These are phyloP conservation scores for Gloeophyllum trabeum DNA, from an alignment of 768 basidiomycete species.

Conservation along the genomic window DNA sequence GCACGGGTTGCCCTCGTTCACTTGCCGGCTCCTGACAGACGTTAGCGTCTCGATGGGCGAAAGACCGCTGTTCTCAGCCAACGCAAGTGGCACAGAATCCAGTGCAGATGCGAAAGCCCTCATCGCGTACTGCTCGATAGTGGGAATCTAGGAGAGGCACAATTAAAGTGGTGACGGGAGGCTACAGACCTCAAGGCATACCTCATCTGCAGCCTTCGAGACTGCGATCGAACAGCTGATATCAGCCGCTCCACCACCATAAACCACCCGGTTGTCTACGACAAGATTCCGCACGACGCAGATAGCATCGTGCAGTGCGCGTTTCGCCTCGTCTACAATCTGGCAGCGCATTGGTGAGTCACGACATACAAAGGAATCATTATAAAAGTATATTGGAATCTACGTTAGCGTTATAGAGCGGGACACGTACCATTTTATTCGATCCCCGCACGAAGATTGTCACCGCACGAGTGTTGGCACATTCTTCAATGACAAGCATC, in stretches of 20 bases:
- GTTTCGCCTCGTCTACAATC: slow-evolving; percentile 99
- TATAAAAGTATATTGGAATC: too few relatives aligned
- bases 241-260: slow-evolving; percentile 96
- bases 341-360: slow-evolving; percentile 18
- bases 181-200: slow-evolving; percentile 19
- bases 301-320: slow-evolving; percentile 94
- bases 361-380: not conserved
- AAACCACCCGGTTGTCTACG: slow-evolving; percentile 92
- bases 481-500: slow-evolving; percentile 99
- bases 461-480: slow-evolving; percentile 92
- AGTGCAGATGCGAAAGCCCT: slow-evolving; percentile 95
- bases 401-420: not conserved
- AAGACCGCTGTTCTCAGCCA: slow-evolving; percentile 96
- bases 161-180: too few relatives aligned
- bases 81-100: slow-evolving; percentile 89
- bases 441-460: slow-evolving; percentile 96
- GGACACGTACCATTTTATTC: slow-evolving; percentile 90
- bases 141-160: slow-evolving; percentile 53
- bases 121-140: slow-evolving; percentile 99
- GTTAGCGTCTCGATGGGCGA: slow-evolving; percentile 96
- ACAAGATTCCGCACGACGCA: slow-evolving; percentile 95
- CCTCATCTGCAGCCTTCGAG: slow-evolving; percentile 89
- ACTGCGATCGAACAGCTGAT: slow-evolving; percentile 94
- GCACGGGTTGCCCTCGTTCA: slow-evolving; percentile 71
- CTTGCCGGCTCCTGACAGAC: slow-evolving; percentile 88